Conservation (phyloP, 495 filamentous ascomycete genomes). For the Xylaria cubensis region DNA sequence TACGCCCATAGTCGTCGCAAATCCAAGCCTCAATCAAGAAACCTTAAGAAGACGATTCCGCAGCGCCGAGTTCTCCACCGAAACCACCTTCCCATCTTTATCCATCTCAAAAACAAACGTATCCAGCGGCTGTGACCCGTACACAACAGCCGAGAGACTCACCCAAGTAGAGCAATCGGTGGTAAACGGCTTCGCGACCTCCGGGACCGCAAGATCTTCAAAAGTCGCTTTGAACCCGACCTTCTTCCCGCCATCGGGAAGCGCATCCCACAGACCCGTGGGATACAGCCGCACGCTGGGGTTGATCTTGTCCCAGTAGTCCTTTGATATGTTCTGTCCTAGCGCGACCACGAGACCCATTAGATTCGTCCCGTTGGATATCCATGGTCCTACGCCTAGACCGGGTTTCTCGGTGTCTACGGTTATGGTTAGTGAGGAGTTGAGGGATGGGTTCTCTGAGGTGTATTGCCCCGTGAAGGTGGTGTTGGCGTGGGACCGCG, state of each 20-base stretch:
- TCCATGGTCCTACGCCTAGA: conserved; percentile 52
- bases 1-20: too few species aligned
- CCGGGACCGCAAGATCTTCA: conserved; percentile 42
- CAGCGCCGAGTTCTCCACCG: conserved; percentile 48
- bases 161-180: conserved; percentile 51
- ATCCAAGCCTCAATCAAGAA: conserved; percentile 19
- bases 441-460: conserved; percentile 34
- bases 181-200: conserved; percentile 37
- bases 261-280: conserved; percentile 43
- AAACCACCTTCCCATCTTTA: conserved; percentile 41
- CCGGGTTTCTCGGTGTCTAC: conserved; percentile 48
- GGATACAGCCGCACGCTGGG: conserved; percentile 51
- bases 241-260: conserved; percentile 39
- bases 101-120: conserved; percentile 53
- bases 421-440: conserved; percentile 50
- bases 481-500: conserved; percentile 45
- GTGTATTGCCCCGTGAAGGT: conserved; percentile 49
- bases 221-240: conserved; percentile 52
- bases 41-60: conserved; percentile 45
- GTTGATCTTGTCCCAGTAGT: conserved; percentile 33
- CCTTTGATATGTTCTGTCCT: conserved; percentile 34
- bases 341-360: conserved; percentile 43
- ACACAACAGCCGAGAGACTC: conserved; percentile 43
- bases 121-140: conserved; percentile 47
- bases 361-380: conserved; percentile 58